Evolutionary conservation across 306 rosid species (phyloP), one percentile per base, ranked within the genome.

Genomic region (Mucuna pruriens): DNA sequence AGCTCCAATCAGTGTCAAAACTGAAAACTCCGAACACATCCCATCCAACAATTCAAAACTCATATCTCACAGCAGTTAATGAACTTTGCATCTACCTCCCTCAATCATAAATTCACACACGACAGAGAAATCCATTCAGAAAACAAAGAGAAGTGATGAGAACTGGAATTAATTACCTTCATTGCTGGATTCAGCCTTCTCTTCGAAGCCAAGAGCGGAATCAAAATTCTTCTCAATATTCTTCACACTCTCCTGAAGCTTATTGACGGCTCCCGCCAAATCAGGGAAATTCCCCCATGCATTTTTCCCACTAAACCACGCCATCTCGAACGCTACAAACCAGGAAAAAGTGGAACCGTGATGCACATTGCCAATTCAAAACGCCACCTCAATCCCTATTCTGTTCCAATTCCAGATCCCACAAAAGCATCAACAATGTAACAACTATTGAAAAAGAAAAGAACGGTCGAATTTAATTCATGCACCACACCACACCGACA

Each of bases 211-310:
- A 11, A 96, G 97, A 75, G 99, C 99, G 33, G 42, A 85, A 80
- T 96, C 99, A 42, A 96, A 96, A 85, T 96, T 96, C 94, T 90
- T 96, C 89, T 96, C 99, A 26, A 96, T 96, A 84, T 73, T 96
- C 91, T 96, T 96, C 22, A 96, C 99, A 85, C 99, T 96, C 91
- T 96, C 99, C 82, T 96, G 99, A 72, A 96, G 90, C 92, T 96
- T 96, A 82, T 96, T 96, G 25, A 96, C 99, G 7, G 98, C 98
- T 42, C 99, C 99, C 54, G 99, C 92, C 82, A 96, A 86, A 90
- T 96, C 99, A 42, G 97, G 90, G 85, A 96, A 92, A 89, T 90
- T 94, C 79, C 98, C 94, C 94, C 97, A 87, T 4, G 97, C 23
- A 80, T 87, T 93, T 48, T 88, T 90, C 80, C 89, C 89, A 90